Conservation (phyloP, 495 filamentous ascomycete species). For the Penicillium malachiteum region DNA sequence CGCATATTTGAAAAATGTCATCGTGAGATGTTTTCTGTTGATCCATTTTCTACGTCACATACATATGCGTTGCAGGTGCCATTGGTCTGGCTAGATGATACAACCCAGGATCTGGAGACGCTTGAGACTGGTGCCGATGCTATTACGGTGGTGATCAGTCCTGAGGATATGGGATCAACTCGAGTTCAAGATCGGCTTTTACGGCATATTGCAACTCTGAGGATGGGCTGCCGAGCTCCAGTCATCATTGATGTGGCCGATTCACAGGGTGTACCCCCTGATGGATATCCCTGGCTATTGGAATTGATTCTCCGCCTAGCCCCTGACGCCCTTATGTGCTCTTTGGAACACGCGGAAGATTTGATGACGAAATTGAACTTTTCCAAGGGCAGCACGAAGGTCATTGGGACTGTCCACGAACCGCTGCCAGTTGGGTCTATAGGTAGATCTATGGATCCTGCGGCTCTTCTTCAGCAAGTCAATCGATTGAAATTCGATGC, state of each 20-base stretch:
- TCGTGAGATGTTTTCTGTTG: slow-evolving; percentile 9
- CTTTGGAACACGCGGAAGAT: slow-evolving; percentile 2
- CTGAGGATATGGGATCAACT: neutral
- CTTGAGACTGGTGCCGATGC: slow-evolving; percentile 61
- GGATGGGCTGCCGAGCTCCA: slow-evolving; percentile 19
- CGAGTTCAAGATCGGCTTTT: neutral
- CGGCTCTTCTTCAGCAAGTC: neutral
- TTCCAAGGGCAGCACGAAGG: slow-evolving; percentile 10
- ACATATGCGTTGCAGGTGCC: slow-evolving; percentile 59
- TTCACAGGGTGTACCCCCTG: neutral
- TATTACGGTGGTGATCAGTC: slow-evolving; percentile 53
- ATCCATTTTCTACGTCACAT: slow-evolving; percentile 26
- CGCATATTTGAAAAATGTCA: slow-evolving; percentile 27
- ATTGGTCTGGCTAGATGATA: slow-evolving; percentile 48
- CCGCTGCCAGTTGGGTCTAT: slow-evolving; percentile 5
- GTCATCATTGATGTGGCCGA: slow-evolving; percentile 20
- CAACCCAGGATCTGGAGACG: slow-evolving; percentile 51
- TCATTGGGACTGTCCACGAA: slow-evolving; percentile 11
- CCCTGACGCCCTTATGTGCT: slow-evolving; percentile 21
- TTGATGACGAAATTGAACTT: slow-evolving; percentile 3
- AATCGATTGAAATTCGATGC: slow-evolving; percentile 7
- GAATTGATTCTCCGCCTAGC: slow-evolving; percentile 17
- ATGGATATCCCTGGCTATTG: slow-evolving; percentile 5
- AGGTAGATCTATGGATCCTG: neutral
- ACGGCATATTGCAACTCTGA: slow-evolving; percentile 18